Conservation (phyloP, 1,284 basidiomycete genomes). For the Tetrapyrgos nigripes region DNA sequence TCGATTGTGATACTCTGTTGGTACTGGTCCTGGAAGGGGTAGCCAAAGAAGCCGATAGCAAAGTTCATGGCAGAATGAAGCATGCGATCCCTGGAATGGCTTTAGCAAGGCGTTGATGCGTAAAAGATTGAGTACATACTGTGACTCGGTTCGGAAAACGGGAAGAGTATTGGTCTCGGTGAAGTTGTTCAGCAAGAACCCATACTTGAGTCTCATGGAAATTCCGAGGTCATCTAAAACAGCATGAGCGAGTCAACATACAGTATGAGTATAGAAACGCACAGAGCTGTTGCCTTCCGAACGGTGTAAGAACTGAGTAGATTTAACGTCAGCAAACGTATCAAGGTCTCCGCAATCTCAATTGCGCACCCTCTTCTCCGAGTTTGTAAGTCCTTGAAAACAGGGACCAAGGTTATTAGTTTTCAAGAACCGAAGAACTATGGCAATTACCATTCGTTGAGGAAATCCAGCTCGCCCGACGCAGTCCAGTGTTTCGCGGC, state of each 20-base stretch:
- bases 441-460: conserved; percentile 73
- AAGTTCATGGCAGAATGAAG: conserved; percentile 85
- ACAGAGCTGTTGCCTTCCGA: conserved; percentile 84
- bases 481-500: conserved; percentile 65
- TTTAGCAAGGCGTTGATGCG: not conserved
- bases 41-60: conserved; percentile 88
- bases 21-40: conserved; percentile 80
- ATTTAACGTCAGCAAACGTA: conserved; percentile 14
- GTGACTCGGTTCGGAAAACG: conserved; percentile 89
- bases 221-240: conserved; percentile 71
- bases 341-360: too few species aligned
- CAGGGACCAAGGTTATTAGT: not conserved
- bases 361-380: conserved; percentile 73
- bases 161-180: conserved; percentile 73
- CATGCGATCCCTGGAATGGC: conserved; percentile 72
- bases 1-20: conserved; percentile 85
- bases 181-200: conserved; percentile 82
- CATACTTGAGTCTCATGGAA: conserved; percentile 80
- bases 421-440: conserved; percentile 53
- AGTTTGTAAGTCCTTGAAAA: conserved; percentile 76
- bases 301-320: conserved; percentile 75
- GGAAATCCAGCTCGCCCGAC: conserved; percentile 68
- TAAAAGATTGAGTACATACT: conserved; percentile 53
- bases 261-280: conserved; percentile 28
- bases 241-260: conserved; percentile 3